A percentile compares a stretch with the other conserved stretches of the same genome.
Evolutionary conservation across 352 stramenopile species (phyloP).

Genomic region (Pelagophyceae sp.): DNA sequence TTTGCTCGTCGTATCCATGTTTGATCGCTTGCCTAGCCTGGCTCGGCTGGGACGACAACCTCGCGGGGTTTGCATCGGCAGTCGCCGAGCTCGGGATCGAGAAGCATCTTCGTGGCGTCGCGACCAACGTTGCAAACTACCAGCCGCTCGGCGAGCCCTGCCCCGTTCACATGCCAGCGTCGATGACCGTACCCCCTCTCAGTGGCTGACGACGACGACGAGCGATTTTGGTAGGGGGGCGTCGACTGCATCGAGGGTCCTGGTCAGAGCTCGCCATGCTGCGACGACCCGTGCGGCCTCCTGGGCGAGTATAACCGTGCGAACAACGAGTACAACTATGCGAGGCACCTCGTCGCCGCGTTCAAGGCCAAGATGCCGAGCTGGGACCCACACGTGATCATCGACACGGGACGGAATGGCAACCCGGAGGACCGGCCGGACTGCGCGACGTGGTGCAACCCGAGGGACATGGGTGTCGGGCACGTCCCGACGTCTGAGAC

Average conservation of each 20-base stretch:
- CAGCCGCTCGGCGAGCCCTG: not conserved
- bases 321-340: no score
- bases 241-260: no score
- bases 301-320: not conserved
- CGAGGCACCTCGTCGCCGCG: no score
- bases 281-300: constrained; percentile 2
- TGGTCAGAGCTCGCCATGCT: not conserved
- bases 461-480: not conserved
- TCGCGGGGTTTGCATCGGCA: not conserved
- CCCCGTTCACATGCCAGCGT: no score
- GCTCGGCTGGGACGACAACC: constrained; percentile 1
- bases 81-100: not conserved
- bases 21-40: no score
- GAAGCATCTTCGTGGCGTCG: not conserved
- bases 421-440: not conserved
- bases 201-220: no score
- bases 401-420: not conserved
- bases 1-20: no score
- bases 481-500: not conserved
- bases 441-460: constrained; percentile 1
- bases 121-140: no score
- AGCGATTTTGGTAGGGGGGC: no score
- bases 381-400: not conserved
- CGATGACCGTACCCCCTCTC: no score
- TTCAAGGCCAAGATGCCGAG: no score